Conservation (phyloP, 148 eudicot species). For the Cornus kousa region DNA sequence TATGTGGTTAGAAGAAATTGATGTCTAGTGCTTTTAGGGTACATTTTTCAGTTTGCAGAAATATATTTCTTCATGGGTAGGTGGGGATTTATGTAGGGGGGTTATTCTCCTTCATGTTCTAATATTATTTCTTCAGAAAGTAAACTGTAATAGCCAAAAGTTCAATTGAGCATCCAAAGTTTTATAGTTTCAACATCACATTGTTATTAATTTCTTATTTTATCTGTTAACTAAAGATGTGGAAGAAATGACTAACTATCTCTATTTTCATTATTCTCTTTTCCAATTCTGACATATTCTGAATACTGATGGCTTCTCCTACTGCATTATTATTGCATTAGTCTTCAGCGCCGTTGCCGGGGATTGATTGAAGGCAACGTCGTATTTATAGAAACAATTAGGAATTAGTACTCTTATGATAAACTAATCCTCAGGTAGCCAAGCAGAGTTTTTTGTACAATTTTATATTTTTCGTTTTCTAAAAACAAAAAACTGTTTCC, state of each 20-base stretch:
- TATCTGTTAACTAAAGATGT: no score
- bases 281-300: background rate
- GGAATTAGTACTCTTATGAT: no score
- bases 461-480: no score
- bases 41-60: constrained; percentile 10
- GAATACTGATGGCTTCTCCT: no score
- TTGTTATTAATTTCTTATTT: no score
- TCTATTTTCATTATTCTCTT: background rate
- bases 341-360: background rate
- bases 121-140: constrained; percentile 10
- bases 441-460: no score
- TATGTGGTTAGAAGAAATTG: constrained; percentile 21
- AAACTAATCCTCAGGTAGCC: no score
- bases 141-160: background rate
- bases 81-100: constrained; percentile 4
- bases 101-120: background rate
- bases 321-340: background rate
- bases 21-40: constrained; percentile 10
- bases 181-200: background rate
- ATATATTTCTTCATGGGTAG: constrained; percentile 6
- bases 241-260: background rate
- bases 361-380: no score
- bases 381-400: no score
- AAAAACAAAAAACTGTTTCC: no score
- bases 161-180: constrained; percentile 15